A percentile compares a stretch with the other conserved stretches of the same genome.
phyloP scores from a whole-genome alignment of 257 asterid genomes.

The Eucommia ulmoides region DNA sequence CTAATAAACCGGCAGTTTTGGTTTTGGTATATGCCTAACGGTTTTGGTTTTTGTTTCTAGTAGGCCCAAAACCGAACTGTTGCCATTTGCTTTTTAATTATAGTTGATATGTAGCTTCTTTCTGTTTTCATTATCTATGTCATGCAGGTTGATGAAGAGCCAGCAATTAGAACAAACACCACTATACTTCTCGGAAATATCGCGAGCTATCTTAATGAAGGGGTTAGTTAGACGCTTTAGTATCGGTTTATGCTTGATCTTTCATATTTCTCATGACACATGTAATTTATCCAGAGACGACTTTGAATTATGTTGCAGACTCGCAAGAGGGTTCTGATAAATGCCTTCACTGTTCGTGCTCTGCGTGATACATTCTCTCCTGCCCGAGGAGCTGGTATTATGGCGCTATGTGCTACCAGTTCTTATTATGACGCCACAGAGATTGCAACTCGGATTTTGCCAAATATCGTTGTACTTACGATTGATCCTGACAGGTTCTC shows the following conservation, averaged over 20 bases:
- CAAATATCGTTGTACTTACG: slow-evolving; percentile 74
- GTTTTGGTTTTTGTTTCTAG: no score
- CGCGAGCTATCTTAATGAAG: slow-evolving; percentile 86
- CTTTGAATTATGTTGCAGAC: slow-evolving; percentile 42
- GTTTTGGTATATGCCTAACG: no score
- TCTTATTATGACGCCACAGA: slow-evolving; percentile 83
- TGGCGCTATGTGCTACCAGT: slow-evolving; percentile 92
- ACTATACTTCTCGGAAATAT: slow-evolving; percentile 97
- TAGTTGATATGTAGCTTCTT: slow-evolving; percentile 4
- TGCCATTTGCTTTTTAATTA: slow-evolving; percentile 5
- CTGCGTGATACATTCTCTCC: slow-evolving; percentile 95
- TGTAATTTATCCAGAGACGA: no score
- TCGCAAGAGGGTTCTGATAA: slow-evolving; percentile 90
- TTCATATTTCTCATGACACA: no score
- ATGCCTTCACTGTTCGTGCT: slow-evolving; percentile 97
- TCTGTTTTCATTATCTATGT: slow-evolving; percentile 9
- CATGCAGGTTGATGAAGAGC: slow-evolving; percentile 91
- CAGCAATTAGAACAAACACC: slow-evolving; percentile 94
- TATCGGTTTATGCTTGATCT: no score
- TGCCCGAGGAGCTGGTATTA: slow-evolving; percentile 99
- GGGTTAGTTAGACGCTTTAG: no score
- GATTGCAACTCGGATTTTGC: slow-evolving; percentile 90
- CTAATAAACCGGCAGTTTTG: no score
- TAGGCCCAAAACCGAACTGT: no score
- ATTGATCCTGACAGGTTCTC: slow-evolving; percentile 91